Base-by-base conservation (phyloP, 139 green algal genomes). In the Micractinium sp. region DNA sequence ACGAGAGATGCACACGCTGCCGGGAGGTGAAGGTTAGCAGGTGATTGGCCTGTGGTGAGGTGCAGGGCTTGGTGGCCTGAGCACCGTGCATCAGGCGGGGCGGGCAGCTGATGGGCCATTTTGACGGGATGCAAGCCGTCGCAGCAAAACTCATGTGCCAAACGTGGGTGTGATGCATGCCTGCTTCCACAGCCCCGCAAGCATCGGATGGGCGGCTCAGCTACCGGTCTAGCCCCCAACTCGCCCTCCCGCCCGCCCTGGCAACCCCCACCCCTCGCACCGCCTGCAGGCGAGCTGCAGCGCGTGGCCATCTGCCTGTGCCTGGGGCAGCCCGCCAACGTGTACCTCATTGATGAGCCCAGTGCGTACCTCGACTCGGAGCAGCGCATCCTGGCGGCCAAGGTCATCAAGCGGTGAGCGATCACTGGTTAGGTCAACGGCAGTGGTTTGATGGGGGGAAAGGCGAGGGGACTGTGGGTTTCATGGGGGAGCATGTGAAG, bases 331-430 rank as follows among this genome's bases (percentile, higher is more conserved):
- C 96, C 97, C 2, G 98, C 97, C 12, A 97, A 99, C 89, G 96
- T 99, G 89, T 99, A 99, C 96, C 95, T 99, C 47, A 98, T 99
- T 81, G 98, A 99, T 86, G 98, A 99, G 93, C 98, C 98, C 18
- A 95, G 87, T n/a, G 98, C 98, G 20, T 99, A 99, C 95, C 95
- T 99, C 82, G 98, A 99, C 93, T 98, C 94, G 0, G 98, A 99
- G 94, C 98, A 99, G 95, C 96, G 98, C 88, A 99, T 99, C 87
- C 94, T 99, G 56, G 96, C 97, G 15, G 96, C 98, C 39, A 99
- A 99, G 96, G 96, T 99, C 35, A 99, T 99, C 96, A 99, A 99
- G 95, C 95, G 96, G 82, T 89, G 86, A 66, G 86, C 41, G 22
- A 20, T 16, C 60, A 16, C 16, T 14, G 60, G 22, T 56, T 56